These are phyloP conservation scores for Euphorbia corollata DNA, from an alignment of 441 rosid species.

Conservation along the genomic window DNA sequence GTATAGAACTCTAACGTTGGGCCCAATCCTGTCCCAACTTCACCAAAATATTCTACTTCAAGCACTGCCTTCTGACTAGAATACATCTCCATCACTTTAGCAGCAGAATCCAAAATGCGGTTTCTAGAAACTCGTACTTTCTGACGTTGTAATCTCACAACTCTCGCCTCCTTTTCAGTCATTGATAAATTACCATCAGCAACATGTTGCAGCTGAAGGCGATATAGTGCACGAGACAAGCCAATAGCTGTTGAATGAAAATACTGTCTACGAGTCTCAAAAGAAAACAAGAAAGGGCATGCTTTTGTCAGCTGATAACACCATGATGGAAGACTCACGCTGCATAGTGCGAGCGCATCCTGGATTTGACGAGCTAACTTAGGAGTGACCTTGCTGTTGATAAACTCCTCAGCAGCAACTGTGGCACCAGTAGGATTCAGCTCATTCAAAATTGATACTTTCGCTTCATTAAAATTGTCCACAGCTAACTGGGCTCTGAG, in stretches of 20 bases:
- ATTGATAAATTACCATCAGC: constrained; percentile 85
- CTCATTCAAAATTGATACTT: constrained; percentile 45
- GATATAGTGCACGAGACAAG: constrained; percentile 90
- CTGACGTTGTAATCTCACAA: constrained; percentile 96
- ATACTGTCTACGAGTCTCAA: constrained; percentile 92
- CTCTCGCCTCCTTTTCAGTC: constrained; percentile 86
- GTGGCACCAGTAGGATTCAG: constrained; percentile 41
- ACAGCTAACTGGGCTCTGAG: constrained; percentile 61
- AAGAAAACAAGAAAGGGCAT: constrained; percentile 96
- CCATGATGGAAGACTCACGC: constrained; percentile 99
- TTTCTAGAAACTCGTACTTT: constrained; percentile 98
- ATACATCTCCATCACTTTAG: constrained; percentile 99
- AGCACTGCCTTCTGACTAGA: constrained; percentile 98
- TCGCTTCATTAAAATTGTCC: constrained; percentile 72
- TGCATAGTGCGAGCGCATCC: constrained; percentile 97
- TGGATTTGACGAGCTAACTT: constrained; percentile 98
- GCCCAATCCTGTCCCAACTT: constrained; percentile 99
- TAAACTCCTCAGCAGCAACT: constrained; percentile 75
- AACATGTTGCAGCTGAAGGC: constrained; percentile 99
- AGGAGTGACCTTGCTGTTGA: constrained; percentile 91
- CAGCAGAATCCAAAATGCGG: constrained; percentile 98
- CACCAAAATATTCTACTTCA: constrained; percentile 99
- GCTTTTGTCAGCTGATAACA: constrained; percentile 95
- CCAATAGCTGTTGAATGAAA: constrained; percentile 99
- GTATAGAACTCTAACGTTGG: constrained; percentile 99